phyloP scores from a whole-genome alignment of 805 yeast species.

The Saccharomycopsis sp. region DNA sequence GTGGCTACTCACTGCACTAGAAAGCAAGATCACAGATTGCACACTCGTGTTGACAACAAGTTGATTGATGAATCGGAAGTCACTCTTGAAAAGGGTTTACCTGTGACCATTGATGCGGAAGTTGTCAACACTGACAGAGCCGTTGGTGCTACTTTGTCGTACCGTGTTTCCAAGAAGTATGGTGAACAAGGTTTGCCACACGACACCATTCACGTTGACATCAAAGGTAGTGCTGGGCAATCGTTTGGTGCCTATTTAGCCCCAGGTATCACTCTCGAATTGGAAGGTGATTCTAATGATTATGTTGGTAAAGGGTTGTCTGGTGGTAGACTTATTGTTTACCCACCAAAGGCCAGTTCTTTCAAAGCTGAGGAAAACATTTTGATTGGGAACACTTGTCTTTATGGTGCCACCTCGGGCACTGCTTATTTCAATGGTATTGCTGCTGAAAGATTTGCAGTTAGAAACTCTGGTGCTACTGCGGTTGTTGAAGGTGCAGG shows the following conservation, averaged over 20 bases:
- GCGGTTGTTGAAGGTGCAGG: constrained; percentile 97
- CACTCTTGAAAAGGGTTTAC: constrained; percentile 93
- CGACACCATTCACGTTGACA: constrained; percentile 90
- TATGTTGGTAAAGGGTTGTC: constrained; percentile 96
- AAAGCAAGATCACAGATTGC: constrained; percentile 90
- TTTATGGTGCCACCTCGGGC: constrained; percentile 97
- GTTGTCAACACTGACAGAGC: constrained; percentile 96
- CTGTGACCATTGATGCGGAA: constrained; percentile 87
- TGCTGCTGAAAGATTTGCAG: constrained; percentile 98
- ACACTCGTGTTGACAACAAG: constrained; percentile 90
- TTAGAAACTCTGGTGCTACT: constrained; percentile 96
- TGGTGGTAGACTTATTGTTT: constrained; percentile 88
- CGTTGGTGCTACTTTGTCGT: constrained; percentile 88
- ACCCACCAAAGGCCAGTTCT: constrained; percentile 75
- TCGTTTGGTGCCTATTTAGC: constrained; percentile 97
- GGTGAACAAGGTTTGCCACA: constrained; percentile 93
- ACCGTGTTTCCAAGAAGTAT: constrained; percentile 84
- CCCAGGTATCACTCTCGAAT: constrained; percentile 87
- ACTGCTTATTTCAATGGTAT: constrained; percentile 89
- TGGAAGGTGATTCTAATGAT: constrained; percentile 97
- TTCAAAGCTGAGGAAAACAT: constrained; percentile 96
- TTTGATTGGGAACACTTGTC: constrained; percentile 93
- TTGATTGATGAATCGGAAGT: constrained; percentile 92
- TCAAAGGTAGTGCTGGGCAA: constrained; percentile 93
- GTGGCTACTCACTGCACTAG: constrained; percentile 88